Base-by-base conservation (phyloP, 2,329 filamentous ascomycete species). In the Trichophyton verrucosum region DNA sequence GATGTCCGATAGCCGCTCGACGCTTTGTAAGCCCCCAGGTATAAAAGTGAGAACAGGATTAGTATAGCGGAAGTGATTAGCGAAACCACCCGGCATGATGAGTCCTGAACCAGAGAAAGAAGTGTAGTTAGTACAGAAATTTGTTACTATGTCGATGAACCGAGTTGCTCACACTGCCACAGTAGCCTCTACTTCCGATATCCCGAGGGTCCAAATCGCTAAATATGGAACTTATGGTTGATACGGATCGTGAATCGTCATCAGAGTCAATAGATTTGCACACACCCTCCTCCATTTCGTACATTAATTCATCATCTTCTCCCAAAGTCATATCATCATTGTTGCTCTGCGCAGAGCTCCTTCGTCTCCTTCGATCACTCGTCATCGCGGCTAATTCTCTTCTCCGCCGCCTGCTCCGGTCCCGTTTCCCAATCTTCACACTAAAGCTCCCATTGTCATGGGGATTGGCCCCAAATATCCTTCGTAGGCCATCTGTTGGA, bases 261-360 rank as follows among this genome's bases (percentile, higher is more conserved):
- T 68, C 69, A 13, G 55, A 40, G 20, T 58, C 47, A 11, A 24
- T 47, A 30, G 30, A 59, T 20, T 81, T 84, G 68, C 87, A 81
- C 1, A 80, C 82, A 1, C 90, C 89, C 70, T 91, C 87, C 73
- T 96, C 91, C 87, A 92, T 89, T 75, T 94, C 88, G 72, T 89
- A 91, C 86, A 95, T 89, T 68, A 95, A 77, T 72, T 86, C 83
- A 42, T 86, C 86, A 65, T 89, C 84, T 69, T 89, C 87, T 60
- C 85, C 85, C 63, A 60, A n/a, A 53, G 33, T 53, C 27, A 53
- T 78, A 76, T 66, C 15, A 79, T 73, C 69, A 82, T 71, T 65
- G 74, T 77, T 64, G 80, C 79, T 74, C 17, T 22, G 22, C 22
- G 49, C 49, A 30, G 49, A 53, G 49, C 49, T 67, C 78, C 76